Conservation (phyloP, 148 eudicot species). For the Camellia sinensis region DNA sequence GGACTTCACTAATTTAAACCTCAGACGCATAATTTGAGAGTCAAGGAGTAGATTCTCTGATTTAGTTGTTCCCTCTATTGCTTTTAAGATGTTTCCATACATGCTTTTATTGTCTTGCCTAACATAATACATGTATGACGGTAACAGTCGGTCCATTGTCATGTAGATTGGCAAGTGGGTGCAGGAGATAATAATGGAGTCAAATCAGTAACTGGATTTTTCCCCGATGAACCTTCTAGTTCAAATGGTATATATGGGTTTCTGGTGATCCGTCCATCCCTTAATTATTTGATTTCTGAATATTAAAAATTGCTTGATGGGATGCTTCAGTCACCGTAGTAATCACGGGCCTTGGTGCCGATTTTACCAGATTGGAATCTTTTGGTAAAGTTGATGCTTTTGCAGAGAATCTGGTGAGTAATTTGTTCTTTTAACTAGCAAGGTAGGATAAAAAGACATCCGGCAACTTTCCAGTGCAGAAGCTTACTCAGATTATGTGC, state of each 20-base stretch:
- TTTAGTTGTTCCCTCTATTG: neutral
- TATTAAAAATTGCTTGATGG: constrained; percentile 10
- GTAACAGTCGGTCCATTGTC: neutral
- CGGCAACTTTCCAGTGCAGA: neutral
- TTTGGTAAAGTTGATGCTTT: constrained; percentile 93
- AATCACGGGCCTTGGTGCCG: constrained; percentile 92
- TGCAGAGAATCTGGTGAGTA: constrained; percentile 79
- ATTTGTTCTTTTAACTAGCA: neutral
- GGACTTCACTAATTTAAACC: too few relatives aligned
- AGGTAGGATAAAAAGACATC: neutral
- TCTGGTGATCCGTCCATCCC: neutral
- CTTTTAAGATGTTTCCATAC: neutral
- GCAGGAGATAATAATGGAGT: constrained; percentile 61
- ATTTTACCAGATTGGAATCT: constrained; percentile 89
- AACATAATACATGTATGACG: neutral
- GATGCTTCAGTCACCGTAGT: constrained; percentile 64
- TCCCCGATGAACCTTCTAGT: constrained; percentile 56
- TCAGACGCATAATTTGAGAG: neutral
- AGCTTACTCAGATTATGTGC: neutral
- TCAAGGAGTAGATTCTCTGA: neutral
- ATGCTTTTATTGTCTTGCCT: neutral
- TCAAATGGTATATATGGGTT: constrained; percentile 59
- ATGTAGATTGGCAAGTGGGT: constrained; percentile 89
- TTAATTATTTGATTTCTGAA: constrained; percentile 1
- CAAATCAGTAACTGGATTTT: constrained; percentile 76